phyloP scores from a whole-genome alignment of 371 early-diverging fungal species.

The Blastocladiella emersonii region DNA sequence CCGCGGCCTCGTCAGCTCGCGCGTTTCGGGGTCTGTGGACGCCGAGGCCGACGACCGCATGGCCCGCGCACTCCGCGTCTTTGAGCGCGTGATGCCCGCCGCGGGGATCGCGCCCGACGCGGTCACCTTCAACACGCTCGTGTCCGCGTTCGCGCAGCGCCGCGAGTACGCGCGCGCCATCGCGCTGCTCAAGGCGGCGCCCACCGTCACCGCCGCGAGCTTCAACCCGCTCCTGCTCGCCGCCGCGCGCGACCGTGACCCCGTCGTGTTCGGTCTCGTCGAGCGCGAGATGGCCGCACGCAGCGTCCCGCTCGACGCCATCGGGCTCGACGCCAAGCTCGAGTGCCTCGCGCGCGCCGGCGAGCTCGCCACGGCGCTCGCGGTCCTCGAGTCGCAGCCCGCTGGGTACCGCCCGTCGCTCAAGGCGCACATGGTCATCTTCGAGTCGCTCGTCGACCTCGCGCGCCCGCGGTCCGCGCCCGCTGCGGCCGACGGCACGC shows the following conservation, averaged over 20 bases:
- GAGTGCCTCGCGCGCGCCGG: background rate
- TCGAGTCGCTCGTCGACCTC: background rate
- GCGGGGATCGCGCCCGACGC: background rate
- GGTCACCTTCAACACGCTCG: background rate
- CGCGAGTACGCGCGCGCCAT: background rate
- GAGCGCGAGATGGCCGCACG: background rate
- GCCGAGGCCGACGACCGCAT: background rate
- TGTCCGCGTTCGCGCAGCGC: background rate
- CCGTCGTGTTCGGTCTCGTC: background rate
- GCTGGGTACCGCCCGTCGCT: background rate
- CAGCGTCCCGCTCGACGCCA: background rate
- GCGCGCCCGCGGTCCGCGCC: background rate
- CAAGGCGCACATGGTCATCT: background rate
- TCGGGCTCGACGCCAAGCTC: background rate
- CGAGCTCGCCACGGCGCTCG: background rate
- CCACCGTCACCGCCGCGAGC: background rate
- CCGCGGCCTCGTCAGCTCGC: background rate
- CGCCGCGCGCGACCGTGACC: background rate
- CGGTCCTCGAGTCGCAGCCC: background rate
- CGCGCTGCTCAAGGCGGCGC: background rate
- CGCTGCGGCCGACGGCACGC: background rate
- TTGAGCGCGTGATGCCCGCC: background rate
- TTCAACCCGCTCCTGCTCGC: background rate
- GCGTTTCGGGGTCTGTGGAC: background rate
- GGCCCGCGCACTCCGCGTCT: background rate